A percentile compares a stretch with the other conserved stretches of the same genome.
Evolutionary conservation across 2,329 filamentous ascomycete species (phyloP).

Genomic region (Arthroderma uncinatum): DNA sequence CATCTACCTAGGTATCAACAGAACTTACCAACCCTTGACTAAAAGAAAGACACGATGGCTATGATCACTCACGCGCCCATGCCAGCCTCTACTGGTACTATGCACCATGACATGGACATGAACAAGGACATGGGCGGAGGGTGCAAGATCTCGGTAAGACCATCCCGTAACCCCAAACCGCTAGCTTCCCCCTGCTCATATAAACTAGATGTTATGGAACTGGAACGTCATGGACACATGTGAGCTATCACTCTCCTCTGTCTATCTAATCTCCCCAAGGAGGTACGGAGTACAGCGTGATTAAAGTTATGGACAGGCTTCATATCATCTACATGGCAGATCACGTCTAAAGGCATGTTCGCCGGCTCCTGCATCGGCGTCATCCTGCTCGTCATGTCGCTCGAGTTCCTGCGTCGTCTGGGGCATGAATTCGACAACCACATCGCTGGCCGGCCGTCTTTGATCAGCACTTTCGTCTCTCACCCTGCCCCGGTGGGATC

Average conservation of each 20-base stretch:
- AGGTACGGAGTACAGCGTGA: not conserved
- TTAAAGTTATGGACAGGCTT: conserved; percentile 42
- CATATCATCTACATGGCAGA: conserved; percentile 57
- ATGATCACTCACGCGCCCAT: conserved; percentile 11
- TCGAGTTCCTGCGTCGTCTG: conserved; percentile 61
- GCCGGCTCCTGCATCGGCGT: conserved; percentile 71
- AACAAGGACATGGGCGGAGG: conserved; percentile 15
- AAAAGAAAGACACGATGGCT: conserved; percentile 2
- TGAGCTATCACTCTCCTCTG: conserved; percentile 12
- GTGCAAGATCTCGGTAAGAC: conserved; percentile 26
- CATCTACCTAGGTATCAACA: no score
- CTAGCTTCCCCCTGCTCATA: not conserved
- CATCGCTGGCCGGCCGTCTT: conserved; percentile 44
- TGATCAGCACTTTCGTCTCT: conserved; percentile 20
- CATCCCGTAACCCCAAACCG: not conserved
- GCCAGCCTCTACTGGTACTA: conserved; percentile 8
- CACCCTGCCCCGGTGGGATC: not conserved
- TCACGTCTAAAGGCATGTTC: conserved; percentile 60
- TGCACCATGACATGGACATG: conserved; percentile 10
- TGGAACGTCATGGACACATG: conserved; percentile 61
- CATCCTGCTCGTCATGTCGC: conserved; percentile 57
- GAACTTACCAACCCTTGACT: no score
- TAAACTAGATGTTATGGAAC: conserved; percentile 63
- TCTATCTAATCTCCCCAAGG: not conserved
- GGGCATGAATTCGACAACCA: conserved; percentile 62